These are phyloP conservation scores for Ustilago cynodontis DNA, from an alignment of 1,284 basidiomycete species.

Conservation along the genomic window DNA sequence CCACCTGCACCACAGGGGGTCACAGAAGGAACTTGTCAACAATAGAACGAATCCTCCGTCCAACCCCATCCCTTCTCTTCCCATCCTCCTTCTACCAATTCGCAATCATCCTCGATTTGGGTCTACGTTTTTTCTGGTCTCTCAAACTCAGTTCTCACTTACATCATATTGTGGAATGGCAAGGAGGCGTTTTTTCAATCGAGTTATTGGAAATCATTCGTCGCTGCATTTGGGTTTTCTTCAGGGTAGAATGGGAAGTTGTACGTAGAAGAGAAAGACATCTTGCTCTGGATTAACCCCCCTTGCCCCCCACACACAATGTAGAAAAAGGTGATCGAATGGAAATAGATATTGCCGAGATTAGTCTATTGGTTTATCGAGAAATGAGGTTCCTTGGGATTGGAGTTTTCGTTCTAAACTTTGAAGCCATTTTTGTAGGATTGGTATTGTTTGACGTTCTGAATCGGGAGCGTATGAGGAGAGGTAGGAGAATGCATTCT, in stretches of 20 bases:
- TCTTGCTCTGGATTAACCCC: conserved; percentile 28
- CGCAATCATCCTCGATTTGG: conserved; percentile 84
- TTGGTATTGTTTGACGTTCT: conserved; percentile 65
- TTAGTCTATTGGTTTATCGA: conserved; percentile 51
- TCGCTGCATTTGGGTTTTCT: conserved; percentile 95
- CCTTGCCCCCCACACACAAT: background rate
- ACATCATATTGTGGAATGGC: conserved; percentile 84
- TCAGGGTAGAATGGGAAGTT: conserved; percentile 80
- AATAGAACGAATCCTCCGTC: conserved; percentile 37
- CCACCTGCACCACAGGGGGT: background rate
- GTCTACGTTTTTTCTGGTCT: conserved; percentile 94
- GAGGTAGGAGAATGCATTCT: conserved; percentile 65
- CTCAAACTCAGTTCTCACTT: conserved; percentile 90
- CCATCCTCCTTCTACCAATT: conserved; percentile 81
- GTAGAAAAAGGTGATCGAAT: background rate
- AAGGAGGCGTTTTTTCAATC: conserved; percentile 86
- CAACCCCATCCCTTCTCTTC: conserved; percentile 28
- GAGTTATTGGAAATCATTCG: conserved; percentile 90
- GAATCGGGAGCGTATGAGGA: conserved; percentile 66
- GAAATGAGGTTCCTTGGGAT: conserved; percentile 57
- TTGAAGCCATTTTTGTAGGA: conserved; percentile 68
- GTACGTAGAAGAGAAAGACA: conserved; percentile 35
- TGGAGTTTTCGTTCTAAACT: conserved; percentile 65
- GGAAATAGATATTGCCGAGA: background rate
- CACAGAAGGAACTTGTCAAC: conserved; percentile 24